Base-by-base conservation (phyloP, 805 yeast species). In the Pichia cephalocereana region DNA sequence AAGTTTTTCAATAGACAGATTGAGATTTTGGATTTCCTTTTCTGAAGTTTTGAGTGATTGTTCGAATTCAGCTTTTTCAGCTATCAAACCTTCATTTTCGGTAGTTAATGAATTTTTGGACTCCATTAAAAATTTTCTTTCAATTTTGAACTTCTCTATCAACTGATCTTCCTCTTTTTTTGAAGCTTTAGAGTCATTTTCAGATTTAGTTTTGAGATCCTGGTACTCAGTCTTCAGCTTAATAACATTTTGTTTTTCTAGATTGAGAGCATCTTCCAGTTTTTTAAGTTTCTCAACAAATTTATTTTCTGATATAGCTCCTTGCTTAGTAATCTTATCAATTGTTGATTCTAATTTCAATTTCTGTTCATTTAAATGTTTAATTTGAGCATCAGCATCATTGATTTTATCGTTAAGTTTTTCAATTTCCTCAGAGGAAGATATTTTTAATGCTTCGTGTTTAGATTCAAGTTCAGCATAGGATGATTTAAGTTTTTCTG, bases 381-480 rank as follows among this genome's bases (percentile, higher is more conserved):
- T 12, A 7, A 37, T 37, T 11, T 40, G 19, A 6, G 12, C 6
- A 17, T 47, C 46, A 2, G 18, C 9, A 12, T 8, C 9, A 6
- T 8, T 17, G 4, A 3, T 8, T 43, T 43, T 18, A 8, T 26
- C 37, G 8, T 43, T 47, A 18, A 43, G 34, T 26, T 40, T 32
- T 3, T 43, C 43, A 17, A 47, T 36, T 38, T 49, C 43, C 10
- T 41, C 38, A 15, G 43, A 26, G 4, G 47, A 39, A 10, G 30
- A 23, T 5, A 12, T 28, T 11, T 38, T 47, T 6, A 40, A 19
- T 7, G 39, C 28, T 15, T 28, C 4, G 36, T 39, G 34, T 11
- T 40, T 43, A 14, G 46, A 10, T 32, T 43, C 50, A 12, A 47
- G 23, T 23, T 18, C 23, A 8, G 46, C 27, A 27, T 47, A 43